Conservation (phyloP, 1,284 basidiomycete genomes). For the Gomphus bonarii region DNA sequence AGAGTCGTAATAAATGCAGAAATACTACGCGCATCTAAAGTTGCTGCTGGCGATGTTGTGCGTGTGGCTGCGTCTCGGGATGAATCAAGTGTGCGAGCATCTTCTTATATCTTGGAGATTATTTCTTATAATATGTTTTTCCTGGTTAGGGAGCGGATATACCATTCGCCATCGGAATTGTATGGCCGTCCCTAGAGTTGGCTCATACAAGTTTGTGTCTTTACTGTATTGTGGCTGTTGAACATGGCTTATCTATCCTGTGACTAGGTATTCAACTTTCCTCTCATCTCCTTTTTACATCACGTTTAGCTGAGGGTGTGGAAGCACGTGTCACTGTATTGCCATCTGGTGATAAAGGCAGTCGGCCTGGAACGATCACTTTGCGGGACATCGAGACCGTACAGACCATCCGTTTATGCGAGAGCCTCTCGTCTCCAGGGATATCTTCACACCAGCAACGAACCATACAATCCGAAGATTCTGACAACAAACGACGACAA, state of each 20-base stretch:
- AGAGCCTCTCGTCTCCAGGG: conserved; percentile 22
- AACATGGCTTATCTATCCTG: conserved; percentile 11
- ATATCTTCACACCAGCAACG: conserved; percentile 2
- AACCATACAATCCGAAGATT: conserved; percentile 13
- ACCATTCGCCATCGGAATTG: conserved; percentile 50
- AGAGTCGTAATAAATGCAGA: conserved; percentile 62
- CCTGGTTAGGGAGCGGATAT: neutral
- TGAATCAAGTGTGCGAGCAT: neutral
- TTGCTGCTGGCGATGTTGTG: conserved; percentile 63
- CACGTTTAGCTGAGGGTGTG: conserved; percentile 36
- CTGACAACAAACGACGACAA: conserved; percentile 38
- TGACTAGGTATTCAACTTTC: conserved; percentile 43
- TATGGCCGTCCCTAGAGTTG: conserved; percentile 60
- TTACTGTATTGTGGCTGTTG: conserved; percentile 8
- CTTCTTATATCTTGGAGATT: no score
- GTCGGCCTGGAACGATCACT: conserved; percentile 35
- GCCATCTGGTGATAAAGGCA: conserved; percentile 32
- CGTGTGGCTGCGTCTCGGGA: conserved; percentile 35
- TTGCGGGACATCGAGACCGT: conserved; percentile 40
- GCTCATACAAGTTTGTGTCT: conserved; percentile 40
- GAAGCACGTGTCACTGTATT: conserved; percentile 35
- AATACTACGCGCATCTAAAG: conserved; percentile 47
- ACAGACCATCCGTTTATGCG: conserved; percentile 38
- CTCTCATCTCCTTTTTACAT: conserved; percentile 47
- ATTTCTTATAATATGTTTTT: no score